These are phyloP conservation scores for Vickermania ingenoplastis DNA, from an alignment of 208 protist species.

Conservation along the genomic window DNA sequence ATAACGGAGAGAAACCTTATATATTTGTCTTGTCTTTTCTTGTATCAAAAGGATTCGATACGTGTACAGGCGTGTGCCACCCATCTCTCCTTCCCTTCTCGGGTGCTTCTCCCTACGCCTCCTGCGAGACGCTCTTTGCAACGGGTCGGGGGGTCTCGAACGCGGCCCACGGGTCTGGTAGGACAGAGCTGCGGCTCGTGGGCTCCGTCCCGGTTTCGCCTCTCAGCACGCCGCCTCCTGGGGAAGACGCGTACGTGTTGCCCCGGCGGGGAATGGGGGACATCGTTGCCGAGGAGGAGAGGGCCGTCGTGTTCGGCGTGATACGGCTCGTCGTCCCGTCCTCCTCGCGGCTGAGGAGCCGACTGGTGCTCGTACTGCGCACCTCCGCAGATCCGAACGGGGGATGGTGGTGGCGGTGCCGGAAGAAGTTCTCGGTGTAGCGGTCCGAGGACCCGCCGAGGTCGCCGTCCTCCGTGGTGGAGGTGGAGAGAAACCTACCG, in stretches of 20 bases:
- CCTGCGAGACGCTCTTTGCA: too few relatives aligned
- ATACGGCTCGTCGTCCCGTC: neutral
- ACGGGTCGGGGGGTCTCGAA: neutral
- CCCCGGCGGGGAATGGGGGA: neutral
- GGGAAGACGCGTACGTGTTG: neutral
- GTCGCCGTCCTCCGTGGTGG: neutral
- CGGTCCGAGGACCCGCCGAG: neutral
- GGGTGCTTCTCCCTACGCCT: neutral
- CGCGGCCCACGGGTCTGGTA: neutral
- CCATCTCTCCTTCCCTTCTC: neutral
- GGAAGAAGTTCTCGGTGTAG: neutral
- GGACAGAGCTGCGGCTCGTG: too few relatives aligned
- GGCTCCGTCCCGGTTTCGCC: too few relatives aligned
- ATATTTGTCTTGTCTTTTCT: too few relatives aligned
- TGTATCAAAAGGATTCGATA: too few relatives aligned
- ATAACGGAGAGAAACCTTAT: too few relatives aligned
- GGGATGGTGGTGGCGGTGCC: neutral
- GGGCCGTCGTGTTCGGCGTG: neutral
- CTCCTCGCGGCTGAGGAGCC: neutral
- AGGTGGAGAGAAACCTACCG: neutral
- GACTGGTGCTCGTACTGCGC: neutral
- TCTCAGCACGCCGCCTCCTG: too few relatives aligned
- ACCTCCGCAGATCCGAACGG: neutral
- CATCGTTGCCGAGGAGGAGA: neutral
- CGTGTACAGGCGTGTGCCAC: too few relatives aligned